A percentile compares a stretch with the other conserved stretches of the same genome.
Conservation (phyloP, 1,284 basidiomycete genomes). For the Ganoderma multipileum region DNA sequence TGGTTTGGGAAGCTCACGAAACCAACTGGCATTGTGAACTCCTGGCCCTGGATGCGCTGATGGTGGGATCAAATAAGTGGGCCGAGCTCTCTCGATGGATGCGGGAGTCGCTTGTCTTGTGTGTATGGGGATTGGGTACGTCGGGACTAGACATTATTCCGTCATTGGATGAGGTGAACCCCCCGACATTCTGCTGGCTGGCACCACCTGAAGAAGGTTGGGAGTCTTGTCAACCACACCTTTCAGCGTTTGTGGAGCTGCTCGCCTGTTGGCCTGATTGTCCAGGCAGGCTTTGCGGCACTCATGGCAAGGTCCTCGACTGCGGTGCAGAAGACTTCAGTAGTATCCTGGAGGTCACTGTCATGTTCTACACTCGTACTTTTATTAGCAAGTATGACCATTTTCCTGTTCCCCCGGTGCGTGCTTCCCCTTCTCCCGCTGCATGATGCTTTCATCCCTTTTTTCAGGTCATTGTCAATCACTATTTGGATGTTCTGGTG, state of each 20-base stretch:
- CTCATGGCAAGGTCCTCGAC: not conserved
- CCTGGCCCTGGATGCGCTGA: slow-evolving; percentile 9
- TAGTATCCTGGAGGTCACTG: not conserved
- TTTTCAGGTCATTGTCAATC: not conserved
- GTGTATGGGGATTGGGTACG: slow-evolving; percentile 3
- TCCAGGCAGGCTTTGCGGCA: not conserved
- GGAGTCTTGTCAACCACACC: too few species aligned
- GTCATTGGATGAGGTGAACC: too few species aligned
- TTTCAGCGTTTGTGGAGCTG: too few species aligned
- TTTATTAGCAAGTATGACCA: slow-evolving; percentile 9
- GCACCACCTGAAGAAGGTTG: too few species aligned
- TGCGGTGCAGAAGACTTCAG: not conserved
- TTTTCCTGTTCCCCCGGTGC: slow-evolving; percentile 7
- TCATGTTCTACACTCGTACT: slow-evolving; percentile 5
- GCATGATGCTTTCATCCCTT: not conserved
- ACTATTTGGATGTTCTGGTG: not conserved
- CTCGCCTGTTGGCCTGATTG: not conserved
- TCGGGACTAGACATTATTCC: slow-evolving; percentile 1
- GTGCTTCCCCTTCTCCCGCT: not conserved
- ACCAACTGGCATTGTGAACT: slow-evolving; percentile 17
- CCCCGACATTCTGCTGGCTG: too few species aligned
- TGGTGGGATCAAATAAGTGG: slow-evolving; percentile 7
- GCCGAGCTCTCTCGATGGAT: slow-evolving; percentile 9
- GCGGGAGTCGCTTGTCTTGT: slow-evolving; percentile 6
- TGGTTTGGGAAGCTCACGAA: slow-evolving; percentile 11